Base-by-base conservation (phyloP, 1,284 basidiomycete genomes). In the Cutaneotrichosporon sp. region DNA sequence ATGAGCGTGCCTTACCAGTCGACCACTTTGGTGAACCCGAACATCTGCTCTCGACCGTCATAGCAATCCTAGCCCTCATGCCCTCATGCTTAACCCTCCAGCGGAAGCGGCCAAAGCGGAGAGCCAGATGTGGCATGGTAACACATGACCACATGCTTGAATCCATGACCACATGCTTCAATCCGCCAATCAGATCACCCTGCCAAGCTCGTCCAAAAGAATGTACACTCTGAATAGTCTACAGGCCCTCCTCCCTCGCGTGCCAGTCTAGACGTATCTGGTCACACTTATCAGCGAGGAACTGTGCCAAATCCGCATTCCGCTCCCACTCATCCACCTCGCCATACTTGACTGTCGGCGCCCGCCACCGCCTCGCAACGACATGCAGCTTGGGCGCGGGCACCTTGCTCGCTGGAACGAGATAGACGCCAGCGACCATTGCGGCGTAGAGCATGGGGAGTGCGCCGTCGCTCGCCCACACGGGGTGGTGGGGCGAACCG, bases 271-370 rank as follows among this genome's bases (percentile, higher is more conserved):
- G 42, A 31, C 66, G 57, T 17, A 68, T 54, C 1, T 42, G 54
- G 55, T 68, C 71, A 45, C 66, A 71, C 37, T 55, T 46, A 35
- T 58, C 50, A 2, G 62, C 56, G 17, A 66, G 41, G 10, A 55
- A 62, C 46, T 49, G 38, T 3, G 61, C 63, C 3, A 70, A 22
- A 4, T 63, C 64, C 27, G 51, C 47, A 9, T 55, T 38, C 48
- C 44, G 24, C 33, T 66, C 65, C 68, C 68, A 70, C 34, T 54
- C 26, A 44, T 71, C 70, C 5, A 72, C 66, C 54, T 71, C 70
- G n/a, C 59, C 61, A 42, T 63, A 68, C 20, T 58, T 61, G 25
- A 71, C 67, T 16, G 52, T 51, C 8, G 64, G 62, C 9, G 53
- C 35, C 0, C 51, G 50, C 57, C 59, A 66, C 16, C 66, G 52